phyloP scores from a whole-genome alignment of 2,329 filamentous ascomycete genomes.

The Nigrospora sphaerica region DNA sequence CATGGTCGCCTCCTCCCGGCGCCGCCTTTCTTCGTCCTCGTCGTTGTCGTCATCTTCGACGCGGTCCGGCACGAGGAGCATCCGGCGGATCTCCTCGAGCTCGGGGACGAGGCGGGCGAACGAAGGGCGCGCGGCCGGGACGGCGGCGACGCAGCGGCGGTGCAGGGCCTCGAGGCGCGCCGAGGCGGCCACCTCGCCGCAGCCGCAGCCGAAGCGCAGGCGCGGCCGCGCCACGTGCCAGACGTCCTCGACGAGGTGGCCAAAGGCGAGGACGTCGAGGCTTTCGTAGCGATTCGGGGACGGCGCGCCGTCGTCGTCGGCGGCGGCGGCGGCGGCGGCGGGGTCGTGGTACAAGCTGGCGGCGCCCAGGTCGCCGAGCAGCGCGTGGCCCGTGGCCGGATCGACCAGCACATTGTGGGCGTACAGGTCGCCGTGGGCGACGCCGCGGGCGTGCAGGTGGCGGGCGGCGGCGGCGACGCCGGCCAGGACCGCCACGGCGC shows the following conservation, averaged over 20 bases:
- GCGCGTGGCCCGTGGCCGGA: slow-evolving; percentile 27
- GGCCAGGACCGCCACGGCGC: slow-evolving; percentile 27
- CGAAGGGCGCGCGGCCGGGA: too few relatives aligned
- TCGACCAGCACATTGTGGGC: slow-evolving; percentile 39
- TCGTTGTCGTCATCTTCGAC: too few relatives aligned
- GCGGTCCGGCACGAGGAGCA: too few relatives aligned
- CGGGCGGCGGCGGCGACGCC: slow-evolving; percentile 32
- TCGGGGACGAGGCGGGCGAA: too few relatives aligned
- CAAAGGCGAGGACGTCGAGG: slow-evolving; percentile 40
- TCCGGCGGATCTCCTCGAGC: too few relatives aligned
- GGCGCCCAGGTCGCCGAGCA: slow-evolving; percentile 40
- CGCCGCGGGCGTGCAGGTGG: slow-evolving; percentile 35
- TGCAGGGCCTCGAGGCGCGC: background rate
- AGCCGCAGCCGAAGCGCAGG: background rate
- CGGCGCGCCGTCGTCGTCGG: background rate
- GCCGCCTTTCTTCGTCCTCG: too few relatives aligned
- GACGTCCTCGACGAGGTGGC: slow-evolving; percentile 37
- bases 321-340: too few relatives aligned
- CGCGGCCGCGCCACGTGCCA: slow-evolving; percentile 22
- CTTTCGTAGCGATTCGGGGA: slow-evolving; percentile 23
- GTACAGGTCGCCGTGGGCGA: slow-evolving; percentile 39
- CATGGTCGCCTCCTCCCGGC: too few relatives aligned
- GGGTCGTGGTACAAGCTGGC: slow-evolving; percentile 32
- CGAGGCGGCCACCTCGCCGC: background rate
- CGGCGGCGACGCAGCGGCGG: background rate